A percentile compares a stretch with the other conserved stretches of the same genome.
phyloP scores from a whole-genome alignment of 208 protist species.

The Trichomonas gallinae region DNA sequence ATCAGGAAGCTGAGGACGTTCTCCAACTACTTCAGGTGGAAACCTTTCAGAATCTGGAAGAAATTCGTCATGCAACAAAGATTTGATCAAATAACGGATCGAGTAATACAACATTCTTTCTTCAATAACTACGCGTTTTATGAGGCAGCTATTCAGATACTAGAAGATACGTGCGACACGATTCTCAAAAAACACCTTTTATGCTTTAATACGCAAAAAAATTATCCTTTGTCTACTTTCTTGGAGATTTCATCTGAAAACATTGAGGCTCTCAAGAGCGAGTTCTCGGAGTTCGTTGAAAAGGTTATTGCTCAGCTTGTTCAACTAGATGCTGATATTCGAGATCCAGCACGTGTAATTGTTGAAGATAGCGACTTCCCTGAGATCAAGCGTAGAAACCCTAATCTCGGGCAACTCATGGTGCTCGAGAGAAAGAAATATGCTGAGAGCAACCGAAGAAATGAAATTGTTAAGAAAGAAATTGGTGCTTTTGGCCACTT shows the following conservation, averaged over 20 bases:
- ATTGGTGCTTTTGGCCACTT: not conserved
- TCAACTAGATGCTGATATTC: slow-evolving; percentile 9
- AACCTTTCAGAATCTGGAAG: not conserved
- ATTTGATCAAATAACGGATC: not conserved
- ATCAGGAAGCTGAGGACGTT: not conserved
- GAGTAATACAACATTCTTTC: not conserved
- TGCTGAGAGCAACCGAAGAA: not conserved
- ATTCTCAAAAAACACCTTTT: not conserved
- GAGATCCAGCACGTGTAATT: not conserved
- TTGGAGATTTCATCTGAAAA: not conserved
- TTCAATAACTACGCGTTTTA: not conserved
- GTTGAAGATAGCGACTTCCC: not conserved
- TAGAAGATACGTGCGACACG: not conserved
- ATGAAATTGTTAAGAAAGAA: not conserved
- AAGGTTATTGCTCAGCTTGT: not conserved
- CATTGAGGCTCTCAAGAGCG: not conserved
- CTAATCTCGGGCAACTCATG: not conserved
- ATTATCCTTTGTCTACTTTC: not conserved
- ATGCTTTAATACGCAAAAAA: not conserved
- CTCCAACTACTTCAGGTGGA: not conserved
- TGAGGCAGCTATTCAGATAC: not conserved
- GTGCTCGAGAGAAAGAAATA: not conserved
- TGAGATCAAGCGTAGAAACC: slow-evolving; percentile 15
- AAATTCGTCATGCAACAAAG: not conserved
- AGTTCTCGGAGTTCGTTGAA: not conserved